phyloP scores from a whole-genome alignment of 2,329 filamentous ascomycete species.

The Neofusicoccum parvum region DNA sequence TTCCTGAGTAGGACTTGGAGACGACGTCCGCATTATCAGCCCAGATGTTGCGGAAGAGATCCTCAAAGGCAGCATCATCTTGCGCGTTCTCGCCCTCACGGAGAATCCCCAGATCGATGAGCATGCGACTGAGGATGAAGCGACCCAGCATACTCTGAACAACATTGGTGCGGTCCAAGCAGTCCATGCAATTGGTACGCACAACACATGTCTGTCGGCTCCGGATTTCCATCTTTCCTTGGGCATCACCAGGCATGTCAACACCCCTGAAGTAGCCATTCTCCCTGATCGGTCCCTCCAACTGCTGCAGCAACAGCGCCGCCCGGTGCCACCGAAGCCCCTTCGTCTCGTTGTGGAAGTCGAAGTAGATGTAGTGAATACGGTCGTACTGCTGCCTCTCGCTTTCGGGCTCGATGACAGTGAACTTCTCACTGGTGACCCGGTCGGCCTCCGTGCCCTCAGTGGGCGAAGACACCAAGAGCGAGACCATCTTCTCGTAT shows the following conservation, averaged over 20 bases:
- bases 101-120: conserved; percentile 81
- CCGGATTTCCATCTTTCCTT: conserved; percentile 76
- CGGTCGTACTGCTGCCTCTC: conserved; percentile 71
- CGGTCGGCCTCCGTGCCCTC: conserved; percentile 68
- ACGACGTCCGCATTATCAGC: conserved; percentile 98
- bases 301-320: conserved; percentile 78
- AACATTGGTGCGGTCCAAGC: conserved; percentile 94
- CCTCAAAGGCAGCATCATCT: conserved; percentile 80
- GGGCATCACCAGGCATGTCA: conserved; percentile 73
- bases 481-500: conserved; percentile 86
- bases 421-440: conserved; percentile 77
- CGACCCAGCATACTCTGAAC: conserved; percentile 96
- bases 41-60: conserved; percentile 95
- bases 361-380: conserved; percentile 96
- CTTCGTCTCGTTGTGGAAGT: conserved; percentile 98
- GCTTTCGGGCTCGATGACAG: conserved; percentile 67
- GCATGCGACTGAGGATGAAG: conserved; percentile 84
- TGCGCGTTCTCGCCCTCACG: conserved; percentile 74
- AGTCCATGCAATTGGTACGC: conserved; percentile 99
- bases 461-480: conserved; percentile 68
- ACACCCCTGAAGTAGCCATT: conserved; percentile 93
- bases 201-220: conserved; percentile 86
- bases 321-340: conserved; percentile 92
- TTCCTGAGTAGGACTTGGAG: conserved; percentile 89
- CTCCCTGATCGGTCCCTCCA: conserved; percentile 72